These are phyloP conservation scores for Lasiosphaeriaceae sp. DNA, from an alignment of 495 filamentous ascomycete species.

Conservation along the genomic window DNA sequence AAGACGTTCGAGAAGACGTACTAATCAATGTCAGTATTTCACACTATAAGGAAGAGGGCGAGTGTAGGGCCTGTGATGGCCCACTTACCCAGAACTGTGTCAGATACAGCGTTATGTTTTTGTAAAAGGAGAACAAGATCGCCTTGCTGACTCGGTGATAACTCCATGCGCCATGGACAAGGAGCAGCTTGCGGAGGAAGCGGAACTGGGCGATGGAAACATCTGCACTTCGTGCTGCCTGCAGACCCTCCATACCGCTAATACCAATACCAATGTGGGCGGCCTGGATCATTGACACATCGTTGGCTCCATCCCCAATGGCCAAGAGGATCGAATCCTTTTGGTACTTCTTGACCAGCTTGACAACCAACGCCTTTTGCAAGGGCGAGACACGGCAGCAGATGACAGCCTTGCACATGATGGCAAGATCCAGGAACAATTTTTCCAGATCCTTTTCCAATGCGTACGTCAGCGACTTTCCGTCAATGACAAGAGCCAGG, in stretches of 20 bases:
- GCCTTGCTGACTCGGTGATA: constrained; percentile 96
- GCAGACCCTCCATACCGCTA: constrained; percentile 96
- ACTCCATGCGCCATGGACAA: constrained; percentile 96
- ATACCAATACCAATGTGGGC: constrained; percentile 99
- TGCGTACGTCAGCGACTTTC: constrained; percentile 89
- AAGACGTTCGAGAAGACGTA: constrained; percentile 98
- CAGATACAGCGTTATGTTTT: constrained; percentile 98
- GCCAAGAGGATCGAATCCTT: constrained; percentile 84
- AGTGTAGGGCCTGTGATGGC: neutral
- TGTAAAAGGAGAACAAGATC: constrained; percentile 98
- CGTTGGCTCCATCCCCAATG: constrained; percentile 97
- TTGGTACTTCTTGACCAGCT: constrained; percentile 94
- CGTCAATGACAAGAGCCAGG: constrained; percentile 94
- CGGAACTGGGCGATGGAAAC: constrained; percentile 96
- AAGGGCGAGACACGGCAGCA: constrained; percentile 99
- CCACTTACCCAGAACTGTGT: constrained; percentile 92
- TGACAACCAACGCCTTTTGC: constrained; percentile 97
- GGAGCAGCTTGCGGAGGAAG: constrained; percentile 87
- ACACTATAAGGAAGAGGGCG: neutral
- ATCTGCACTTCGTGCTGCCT: constrained; percentile 94
- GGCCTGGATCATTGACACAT: constrained; percentile 99
- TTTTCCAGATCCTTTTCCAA: constrained; percentile 93
- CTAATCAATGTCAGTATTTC: constrained; percentile 44
- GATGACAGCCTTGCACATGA: constrained; percentile 96
- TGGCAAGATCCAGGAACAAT: constrained; percentile 85